Evolutionary conservation across 1,139 yeast species (phyloP).

Genomic region (Hyphopichia pseudoburtonii): DNA sequence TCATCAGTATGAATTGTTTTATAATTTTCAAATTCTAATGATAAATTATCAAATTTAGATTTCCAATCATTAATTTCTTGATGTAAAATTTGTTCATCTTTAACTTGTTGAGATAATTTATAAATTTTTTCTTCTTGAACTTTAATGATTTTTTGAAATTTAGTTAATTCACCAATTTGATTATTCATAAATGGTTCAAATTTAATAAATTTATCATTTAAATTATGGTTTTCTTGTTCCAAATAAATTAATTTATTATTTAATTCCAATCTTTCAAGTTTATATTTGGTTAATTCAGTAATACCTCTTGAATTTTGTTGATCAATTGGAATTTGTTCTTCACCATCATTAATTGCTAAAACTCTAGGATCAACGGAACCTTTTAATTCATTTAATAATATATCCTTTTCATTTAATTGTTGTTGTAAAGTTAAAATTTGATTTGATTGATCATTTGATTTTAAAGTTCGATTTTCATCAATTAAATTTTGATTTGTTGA

Average conservation of each 20-base stretch:
- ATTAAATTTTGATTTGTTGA: slow-evolving; percentile 19
- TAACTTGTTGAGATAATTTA: slow-evolving; percentile 40
- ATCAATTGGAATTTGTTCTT: slow-evolving; percentile 11
- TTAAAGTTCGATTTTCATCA: slow-evolving; percentile 15
- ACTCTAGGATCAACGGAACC: slow-evolving; percentile 33
- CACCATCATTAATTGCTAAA: slow-evolving; percentile 24
- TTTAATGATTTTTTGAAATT: slow-evolving; percentile 55
- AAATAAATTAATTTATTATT: slow-evolving; percentile 47
- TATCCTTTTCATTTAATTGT: slow-evolving; percentile 34
- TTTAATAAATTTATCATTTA: slow-evolving; percentile 41
- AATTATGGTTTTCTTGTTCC: slow-evolving; percentile 44
- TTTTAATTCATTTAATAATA: slow-evolving; percentile 36
- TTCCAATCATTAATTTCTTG: slow-evolving; percentile 51
- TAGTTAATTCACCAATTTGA: slow-evolving; percentile 53
- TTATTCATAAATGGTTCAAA: slow-evolving; percentile 58
- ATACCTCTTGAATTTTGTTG: slow-evolving; percentile 16
- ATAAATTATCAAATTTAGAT: slow-evolving; percentile 42
- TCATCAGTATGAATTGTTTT: slow-evolving; percentile 39
- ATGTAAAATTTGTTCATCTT: slow-evolving; percentile 45
- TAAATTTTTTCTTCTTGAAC: slow-evolving; percentile 51
- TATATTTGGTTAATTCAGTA: slow-evolving; percentile 38
- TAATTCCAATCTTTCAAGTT: slow-evolving; percentile 44
- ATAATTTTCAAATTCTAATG: slow-evolving; percentile 45
- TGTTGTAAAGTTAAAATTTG: slow-evolving; percentile 18
- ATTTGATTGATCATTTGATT: slow-evolving; percentile 3